These are phyloP conservation scores for Fusarium sp. DNA, from an alignment of 2,329 filamentous ascomycete species.

Conservation along the genomic window DNA sequence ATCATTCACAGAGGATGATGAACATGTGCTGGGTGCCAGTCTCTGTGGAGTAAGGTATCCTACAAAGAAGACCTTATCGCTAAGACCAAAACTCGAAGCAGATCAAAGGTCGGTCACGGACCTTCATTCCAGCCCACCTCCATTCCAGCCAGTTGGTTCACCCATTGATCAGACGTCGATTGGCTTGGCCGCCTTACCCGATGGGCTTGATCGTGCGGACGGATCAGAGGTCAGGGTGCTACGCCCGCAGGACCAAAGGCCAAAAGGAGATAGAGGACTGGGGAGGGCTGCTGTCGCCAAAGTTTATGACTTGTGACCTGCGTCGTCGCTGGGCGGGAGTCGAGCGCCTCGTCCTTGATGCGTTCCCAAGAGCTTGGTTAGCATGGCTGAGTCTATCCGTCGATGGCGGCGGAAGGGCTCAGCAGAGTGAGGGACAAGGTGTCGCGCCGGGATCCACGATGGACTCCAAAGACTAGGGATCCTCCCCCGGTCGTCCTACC, in stretches of 20 bases:
- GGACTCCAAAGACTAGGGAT: slow-evolving; percentile 29
- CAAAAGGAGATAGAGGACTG: slow-evolving; percentile 24
- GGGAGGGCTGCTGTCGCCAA: slow-evolving; percentile 33
- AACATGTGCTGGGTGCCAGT: neutral
- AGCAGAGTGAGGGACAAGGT: slow-evolving; percentile 31
- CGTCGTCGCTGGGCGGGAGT: slow-evolving; percentile 38
- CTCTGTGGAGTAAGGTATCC: neutral
- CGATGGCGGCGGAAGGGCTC: slow-evolving; percentile 47
- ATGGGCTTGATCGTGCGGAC: slow-evolving; percentile 30
- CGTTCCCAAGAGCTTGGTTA: slow-evolving; percentile 48
- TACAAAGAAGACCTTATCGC: neutral
- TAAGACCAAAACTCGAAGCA: slow-evolving; percentile 10
- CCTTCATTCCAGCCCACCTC: slow-evolving; percentile 32
- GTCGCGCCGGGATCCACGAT: slow-evolving; percentile 36
- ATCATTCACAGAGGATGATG: neutral
- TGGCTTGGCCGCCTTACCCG: slow-evolving; percentile 36
- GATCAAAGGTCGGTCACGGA: slow-evolving; percentile 19
- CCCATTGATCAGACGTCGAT: slow-evolving; percentile 22
- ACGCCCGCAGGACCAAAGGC: slow-evolving; percentile 13
- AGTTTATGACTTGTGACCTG: slow-evolving; percentile 34
- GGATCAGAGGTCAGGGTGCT: slow-evolving; percentile 21
- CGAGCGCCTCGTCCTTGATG: slow-evolving; percentile 44
- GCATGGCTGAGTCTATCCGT: slow-evolving; percentile 51
- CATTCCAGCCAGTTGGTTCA: slow-evolving; percentile 42
- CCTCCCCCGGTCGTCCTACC: slow-evolving; percentile 25